Evolutionary conservation across 805 yeast genomes (phyloP).

Genomic region (Metschnikowia anglica): DNA sequence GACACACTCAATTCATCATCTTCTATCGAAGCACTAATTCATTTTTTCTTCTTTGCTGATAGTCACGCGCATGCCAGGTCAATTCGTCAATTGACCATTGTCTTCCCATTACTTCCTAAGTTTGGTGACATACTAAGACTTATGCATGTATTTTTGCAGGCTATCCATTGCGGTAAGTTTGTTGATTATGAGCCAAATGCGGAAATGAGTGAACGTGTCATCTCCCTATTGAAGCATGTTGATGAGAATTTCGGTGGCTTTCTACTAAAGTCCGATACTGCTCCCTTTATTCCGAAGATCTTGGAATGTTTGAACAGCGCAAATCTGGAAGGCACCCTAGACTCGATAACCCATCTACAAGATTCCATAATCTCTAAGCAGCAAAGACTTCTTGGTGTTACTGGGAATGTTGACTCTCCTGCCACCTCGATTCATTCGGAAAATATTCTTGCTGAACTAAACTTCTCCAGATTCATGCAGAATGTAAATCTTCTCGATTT

Average conservation of each 20-base stretch:
- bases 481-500: slow-evolving; percentile 49
- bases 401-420: slow-evolving; percentile 18
- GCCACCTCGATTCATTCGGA: neutral
- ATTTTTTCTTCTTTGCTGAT: slow-evolving; percentile 52
- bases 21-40: slow-evolving; percentile 71
- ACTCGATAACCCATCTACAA: slow-evolving; percentile 52
- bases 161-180: slow-evolving; percentile 27
- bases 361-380: slow-evolving; percentile 52
- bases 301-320: slow-evolving; percentile 42
- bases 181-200: slow-evolving; percentile 20
- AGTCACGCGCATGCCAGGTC: slow-evolving; percentile 15
- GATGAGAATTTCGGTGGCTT: slow-evolving; percentile 65
- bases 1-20: slow-evolving; percentile 43
- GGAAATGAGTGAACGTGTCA: slow-evolving; percentile 50
- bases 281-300: slow-evolving; percentile 55
- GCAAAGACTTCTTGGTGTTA: slow-evolving; percentile 32
- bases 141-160: slow-evolving; percentile 19
- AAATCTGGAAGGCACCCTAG: slow-evolving; percentile 1
- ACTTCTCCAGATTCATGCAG: slow-evolving; percentile 53
- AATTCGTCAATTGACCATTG: slow-evolving; percentile 21
- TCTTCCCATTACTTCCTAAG: slow-evolving; percentile 38
- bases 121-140: slow-evolving; percentile 31
- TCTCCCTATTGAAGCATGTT: slow-evolving; percentile 54
- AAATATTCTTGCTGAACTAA: slow-evolving; percentile 30
- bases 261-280: slow-evolving; percentile 60